phyloP scores from a whole-genome alignment of 139 green algal genomes.

The Chlamydomonas incerta region DNA sequence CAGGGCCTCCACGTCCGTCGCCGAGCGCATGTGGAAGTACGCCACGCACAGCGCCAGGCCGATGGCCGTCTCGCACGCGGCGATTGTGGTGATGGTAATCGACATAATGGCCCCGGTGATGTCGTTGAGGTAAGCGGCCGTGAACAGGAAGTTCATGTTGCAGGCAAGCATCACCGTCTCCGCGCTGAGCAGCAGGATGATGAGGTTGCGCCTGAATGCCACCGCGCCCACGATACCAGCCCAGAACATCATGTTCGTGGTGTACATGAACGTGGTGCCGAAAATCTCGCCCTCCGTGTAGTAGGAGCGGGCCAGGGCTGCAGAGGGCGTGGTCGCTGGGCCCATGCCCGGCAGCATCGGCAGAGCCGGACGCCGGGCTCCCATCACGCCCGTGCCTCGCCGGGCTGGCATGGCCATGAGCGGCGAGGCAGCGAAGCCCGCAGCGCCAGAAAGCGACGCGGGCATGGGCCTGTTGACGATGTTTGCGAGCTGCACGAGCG shows the following conservation, averaged over 20 bases:
- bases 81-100: constrained; percentile 65
- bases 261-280: constrained; percentile 44
- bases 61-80: constrained; percentile 63
- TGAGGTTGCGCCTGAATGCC: constrained; percentile 60
- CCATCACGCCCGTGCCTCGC: background rate
- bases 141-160: constrained; percentile 69
- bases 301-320: background rate
- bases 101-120: constrained; percentile 64
- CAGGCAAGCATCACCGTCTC: constrained; percentile 65
- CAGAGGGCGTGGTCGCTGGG: background rate
- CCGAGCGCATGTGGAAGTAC: constrained; percentile 62
- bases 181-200: constrained; percentile 60
- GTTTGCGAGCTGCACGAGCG: constrained; percentile 18
- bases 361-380: background rate
- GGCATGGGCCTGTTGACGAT: constrained; percentile 22
- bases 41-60: constrained; percentile 65
- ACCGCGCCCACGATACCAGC: constrained; percentile 56
- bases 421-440: constrained; percentile 2
- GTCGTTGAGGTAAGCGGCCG: constrained; percentile 61
- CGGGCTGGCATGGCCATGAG: background rate
- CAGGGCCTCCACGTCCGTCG: constrained; percentile 61
- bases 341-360: constrained; percentile 24
- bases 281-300: constrained; percentile 51
- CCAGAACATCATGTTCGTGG: constrained; percentile 66
- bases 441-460: background rate